phyloP scores from a whole-genome alignment of 1,284 basidiomycete species.

The Ganoderma lingzhi region DNA sequence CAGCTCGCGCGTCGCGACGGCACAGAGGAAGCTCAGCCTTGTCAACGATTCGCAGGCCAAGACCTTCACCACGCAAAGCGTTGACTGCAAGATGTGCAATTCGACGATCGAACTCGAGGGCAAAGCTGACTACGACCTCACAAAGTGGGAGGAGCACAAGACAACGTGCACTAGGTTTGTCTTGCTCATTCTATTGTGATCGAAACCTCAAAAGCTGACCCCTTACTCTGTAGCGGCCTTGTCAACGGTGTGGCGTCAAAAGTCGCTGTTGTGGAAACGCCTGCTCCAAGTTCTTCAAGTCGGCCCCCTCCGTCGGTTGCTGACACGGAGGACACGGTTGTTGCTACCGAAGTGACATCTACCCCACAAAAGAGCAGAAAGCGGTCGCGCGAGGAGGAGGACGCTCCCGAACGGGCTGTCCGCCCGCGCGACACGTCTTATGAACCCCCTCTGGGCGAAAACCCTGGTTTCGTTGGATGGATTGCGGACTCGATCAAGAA shows the following conservation, averaged over 20 bases:
- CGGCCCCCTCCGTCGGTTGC: constrained; percentile 47
- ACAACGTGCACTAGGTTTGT: constrained; percentile 53
- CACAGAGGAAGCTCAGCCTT: constrained; percentile 64
- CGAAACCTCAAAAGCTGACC: not conserved
- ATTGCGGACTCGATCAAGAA: constrained; percentile 66
- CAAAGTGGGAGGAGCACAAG: constrained; percentile 69
- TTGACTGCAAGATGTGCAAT: constrained; percentile 62
- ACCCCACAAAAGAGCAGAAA: constrained; percentile 48
- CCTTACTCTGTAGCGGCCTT: not conserved
- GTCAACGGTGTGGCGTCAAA: not conserved
- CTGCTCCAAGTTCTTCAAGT: constrained; percentile 22
- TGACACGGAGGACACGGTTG: constrained; percentile 52
- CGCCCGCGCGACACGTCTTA: constrained; percentile 60
- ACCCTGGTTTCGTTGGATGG: constrained; percentile 59
- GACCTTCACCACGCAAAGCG: constrained; percentile 49
- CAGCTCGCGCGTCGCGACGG: constrained; percentile 61
- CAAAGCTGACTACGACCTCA: constrained; percentile 61
- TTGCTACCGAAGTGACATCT: constrained; percentile 39
- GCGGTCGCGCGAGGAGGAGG: constrained; percentile 51
- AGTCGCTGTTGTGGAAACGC: constrained; percentile 18
- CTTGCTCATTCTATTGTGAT: not conserved
- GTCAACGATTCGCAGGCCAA: constrained; percentile 68
- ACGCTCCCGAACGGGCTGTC: constrained; percentile 49
- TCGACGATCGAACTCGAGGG: constrained; percentile 51
- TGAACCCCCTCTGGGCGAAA: constrained; percentile 50